Evolutionary conservation across 371 early-diverging fungal species (phyloP), one percentile per base, ranked within the genome.

Genomic region (Mortierella sp.): DNA sequence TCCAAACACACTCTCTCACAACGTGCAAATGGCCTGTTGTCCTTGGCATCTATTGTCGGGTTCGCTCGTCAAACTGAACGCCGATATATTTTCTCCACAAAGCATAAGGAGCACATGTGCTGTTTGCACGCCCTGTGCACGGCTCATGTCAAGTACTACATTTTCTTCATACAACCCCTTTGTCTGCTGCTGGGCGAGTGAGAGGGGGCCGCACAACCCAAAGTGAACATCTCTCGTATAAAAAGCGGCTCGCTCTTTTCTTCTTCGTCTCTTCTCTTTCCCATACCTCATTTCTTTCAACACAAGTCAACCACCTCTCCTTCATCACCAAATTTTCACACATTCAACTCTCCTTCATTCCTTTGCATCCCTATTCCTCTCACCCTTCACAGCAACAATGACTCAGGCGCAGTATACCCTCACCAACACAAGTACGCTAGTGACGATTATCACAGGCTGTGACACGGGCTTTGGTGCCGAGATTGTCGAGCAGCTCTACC

Each of bases 401-500:
- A 14, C 50, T 7, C 52, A 55, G 19, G 6, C 50, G 6, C 52
- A 55, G 50, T 44, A 78, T 80, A 75, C 78, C 28, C 68, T 76
- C 45, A 81, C 85, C 71, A 82, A 86, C 72, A 42, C 82, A 16
- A 45, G 82, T 9, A 80, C 74, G 63, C 76, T 86, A 11, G 82
- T 82, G 4, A 82, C 82, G 24, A 78, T 86, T 26, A 75, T 86
- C 80, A 86, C 82, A 2, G 86, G 86, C 63, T 82, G 82, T 48
- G 86, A 86, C 68, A 80, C 86, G 8, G 86, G 86, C 7, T 86
- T 86, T 47, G 86, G 86, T 9, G 63, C 82, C 45, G 86, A 86
- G 54, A 78, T 86, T 45, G 68, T 72, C 28, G 63, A 86, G 57
- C 78, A 86, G 26, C 80, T 86, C 8, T 86, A 75, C 65, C 47